Base-by-base conservation (phyloP, 768 basidiomycete genomes). In the Floccularia luteovirens region DNA sequence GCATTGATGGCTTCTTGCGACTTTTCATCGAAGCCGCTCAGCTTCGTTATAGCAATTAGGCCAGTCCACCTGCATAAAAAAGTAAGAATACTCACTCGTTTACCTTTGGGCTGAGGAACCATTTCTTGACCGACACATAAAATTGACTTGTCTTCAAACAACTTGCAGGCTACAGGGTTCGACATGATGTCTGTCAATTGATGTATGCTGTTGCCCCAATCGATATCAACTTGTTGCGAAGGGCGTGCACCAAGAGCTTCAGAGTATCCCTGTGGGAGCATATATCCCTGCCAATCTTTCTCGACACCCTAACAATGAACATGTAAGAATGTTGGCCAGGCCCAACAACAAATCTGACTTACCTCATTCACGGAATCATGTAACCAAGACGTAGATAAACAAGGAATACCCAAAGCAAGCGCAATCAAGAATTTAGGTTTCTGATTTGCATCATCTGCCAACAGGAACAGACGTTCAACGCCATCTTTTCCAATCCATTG, bases 351-450 rank as follows among this genome's bases (percentile, higher is more conserved):
- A 31, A 21, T 16, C 20, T 2, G 32, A 55, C 65, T 55, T 43
- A 62, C 64, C 37, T 27, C 42, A 42, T 55, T 44, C 13, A 67
- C 51, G 8, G 62, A 64, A 19, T 65, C 58, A 24, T 63, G 46
- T 22, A 83, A 53, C 75, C 80, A 91, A 8, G 67, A 60, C 4
- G 69, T 55, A 1, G 70, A 72, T 19, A 96, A 51, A 48, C 88
- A 91, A 3, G 92, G 92, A 38, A 96, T 79, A 8, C 91, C 91
- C 28, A 91, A 64, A 0, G 87, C 90, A 24, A 97, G 71, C 4
- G 90, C 86, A 2, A 82, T 69, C 39, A 94, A 64, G 51, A 75
- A 90, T 58, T 92, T 93, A 7, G 82, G 75, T 48, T 87, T 91
- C 42, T 77, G 74, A 47, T 70, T 76, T 6, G 69, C 55, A 11